These are phyloP conservation scores for Eremothecium coryli DNA, from an alignment of 1,139 yeast genomes.

Conservation along the genomic window DNA sequence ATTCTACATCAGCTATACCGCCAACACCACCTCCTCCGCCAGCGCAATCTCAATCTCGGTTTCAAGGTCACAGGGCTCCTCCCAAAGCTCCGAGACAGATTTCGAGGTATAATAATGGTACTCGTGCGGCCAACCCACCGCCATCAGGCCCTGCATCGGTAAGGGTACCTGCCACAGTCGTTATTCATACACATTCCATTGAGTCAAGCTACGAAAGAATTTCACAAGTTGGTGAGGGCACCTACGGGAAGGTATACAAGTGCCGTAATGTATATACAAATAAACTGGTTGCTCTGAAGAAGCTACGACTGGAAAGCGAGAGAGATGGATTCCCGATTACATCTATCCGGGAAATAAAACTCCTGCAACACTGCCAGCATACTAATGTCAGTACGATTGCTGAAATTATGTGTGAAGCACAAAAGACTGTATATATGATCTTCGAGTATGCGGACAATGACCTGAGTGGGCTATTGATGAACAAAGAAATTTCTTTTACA, in stretches of 20 bases:
- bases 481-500: constrained; percentile 55
- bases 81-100: constrained; percentile 1
- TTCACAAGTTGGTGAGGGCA: constrained; percentile 70
- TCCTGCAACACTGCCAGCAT: constrained; percentile 81
- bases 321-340: constrained; percentile 95
- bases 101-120: constrained; percentile 2
- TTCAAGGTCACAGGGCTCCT: constrained; percentile 1
- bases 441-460: constrained; percentile 94
- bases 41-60: constrained; percentile 1
- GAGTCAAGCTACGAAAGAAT: constrained; percentile 27
- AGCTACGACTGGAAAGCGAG: constrained; percentile 74
- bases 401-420: constrained; percentile 82
- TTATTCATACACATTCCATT: constrained; percentile 6
- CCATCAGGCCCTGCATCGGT: constrained; percentile 4
- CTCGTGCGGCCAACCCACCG: background rate
- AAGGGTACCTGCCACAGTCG: constrained; percentile 1
- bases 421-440: constrained; percentile 73
- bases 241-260: constrained; percentile 74
- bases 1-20: background rate
- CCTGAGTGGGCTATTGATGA: constrained; percentile 75
- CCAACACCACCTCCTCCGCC: background rate
- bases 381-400: constrained; percentile 67
- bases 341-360: constrained; percentile 82
- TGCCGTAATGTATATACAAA: constrained; percentile 41
- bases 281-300: constrained; percentile 72